Percentiles rank a stretch among this genome's conserved stretches.
phyloP scores from a whole-genome alignment of 768 basidiomycete genomes.

The Candolleomyces efflorescens region DNA sequence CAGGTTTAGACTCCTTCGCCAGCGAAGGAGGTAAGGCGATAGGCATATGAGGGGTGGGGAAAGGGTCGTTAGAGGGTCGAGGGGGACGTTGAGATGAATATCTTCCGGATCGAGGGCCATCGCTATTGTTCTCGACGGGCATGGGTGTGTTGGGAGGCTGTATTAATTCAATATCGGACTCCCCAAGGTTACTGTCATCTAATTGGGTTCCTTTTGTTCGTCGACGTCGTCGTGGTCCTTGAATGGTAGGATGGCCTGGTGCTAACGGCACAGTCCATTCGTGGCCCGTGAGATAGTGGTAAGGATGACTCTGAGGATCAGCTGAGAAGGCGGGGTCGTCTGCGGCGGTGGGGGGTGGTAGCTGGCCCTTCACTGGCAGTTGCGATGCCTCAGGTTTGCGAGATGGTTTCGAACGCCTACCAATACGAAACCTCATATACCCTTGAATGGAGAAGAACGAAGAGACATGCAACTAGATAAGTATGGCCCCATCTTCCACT shows the following conservation, averaged over 20 bases:
- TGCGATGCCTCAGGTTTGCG: background rate
- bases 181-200: constrained; percentile 8
- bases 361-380: constrained; percentile 12
- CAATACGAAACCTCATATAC: background rate
- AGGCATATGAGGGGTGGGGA: constrained; percentile 2
- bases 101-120: constrained; percentile 1
- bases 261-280: constrained; percentile 21
- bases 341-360: constrained; percentile 25
- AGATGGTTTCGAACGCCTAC: background rate
- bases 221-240: constrained; percentile 16
- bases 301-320: constrained; percentile 50
- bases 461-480: background rate
- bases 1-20: constrained; percentile 8
- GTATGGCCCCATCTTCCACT: background rate
- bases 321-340: constrained; percentile 59
- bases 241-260: constrained; percentile 28
- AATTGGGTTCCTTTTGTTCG: constrained; percentile 1
- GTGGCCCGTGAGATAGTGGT: constrained; percentile 25
- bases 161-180: constrained; percentile 22
- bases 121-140: constrained; percentile 14
- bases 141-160: constrained; percentile 32
- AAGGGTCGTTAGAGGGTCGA: background rate
- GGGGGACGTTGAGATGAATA: background rate
- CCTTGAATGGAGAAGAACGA: background rate
- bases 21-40: background rate